A percentile compares a stretch with the other conserved stretches of the same genome.
Conservation (phyloP, 1,139 yeast genomes). For the Lipomyces yarrowii region DNA sequence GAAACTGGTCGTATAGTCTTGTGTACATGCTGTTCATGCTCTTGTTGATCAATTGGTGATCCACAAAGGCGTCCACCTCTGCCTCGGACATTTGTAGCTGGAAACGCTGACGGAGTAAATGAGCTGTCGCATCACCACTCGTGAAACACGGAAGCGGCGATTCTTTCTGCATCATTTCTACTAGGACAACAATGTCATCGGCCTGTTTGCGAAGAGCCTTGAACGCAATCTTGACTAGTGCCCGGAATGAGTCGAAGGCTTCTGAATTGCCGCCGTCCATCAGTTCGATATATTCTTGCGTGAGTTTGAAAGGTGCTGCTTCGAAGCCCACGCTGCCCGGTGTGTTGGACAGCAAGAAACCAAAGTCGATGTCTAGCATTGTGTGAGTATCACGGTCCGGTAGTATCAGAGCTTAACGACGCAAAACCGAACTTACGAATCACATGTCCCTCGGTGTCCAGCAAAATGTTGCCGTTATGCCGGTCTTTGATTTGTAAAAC, state of each 20-base stretch:
- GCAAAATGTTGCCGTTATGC: constrained; percentile 93
- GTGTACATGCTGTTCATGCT: constrained; percentile 90
- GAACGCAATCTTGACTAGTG: constrained; percentile 71
- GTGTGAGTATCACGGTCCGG: background rate
- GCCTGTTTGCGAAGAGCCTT: constrained; percentile 68
- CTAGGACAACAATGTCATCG: constrained; percentile 74
- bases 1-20: constrained; percentile 90
- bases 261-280: constrained; percentile 75
- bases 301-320: constrained; percentile 93
- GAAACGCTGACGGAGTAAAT: constrained; percentile 74
- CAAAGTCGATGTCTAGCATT: constrained; percentile 74
- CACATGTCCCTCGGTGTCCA: constrained; percentile 92
- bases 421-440: constrained; percentile 49
- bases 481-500: constrained; percentile 90
- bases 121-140: constrained; percentile 81
- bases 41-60: constrained; percentile 68
- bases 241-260: constrained; percentile 59
- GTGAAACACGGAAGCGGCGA: constrained; percentile 88
- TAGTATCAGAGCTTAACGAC: background rate
- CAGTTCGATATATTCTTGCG: constrained; percentile 82
- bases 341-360: constrained; percentile 85
- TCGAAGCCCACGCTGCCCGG: constrained; percentile 97
- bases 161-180: constrained; percentile 91
- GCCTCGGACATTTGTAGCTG: constrained; percentile 73
- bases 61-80: constrained; percentile 79